Evolutionary conservation across 2,329 filamentous ascomycete genomes (phyloP).

Genomic region (Xylariaceae sp.): DNA sequence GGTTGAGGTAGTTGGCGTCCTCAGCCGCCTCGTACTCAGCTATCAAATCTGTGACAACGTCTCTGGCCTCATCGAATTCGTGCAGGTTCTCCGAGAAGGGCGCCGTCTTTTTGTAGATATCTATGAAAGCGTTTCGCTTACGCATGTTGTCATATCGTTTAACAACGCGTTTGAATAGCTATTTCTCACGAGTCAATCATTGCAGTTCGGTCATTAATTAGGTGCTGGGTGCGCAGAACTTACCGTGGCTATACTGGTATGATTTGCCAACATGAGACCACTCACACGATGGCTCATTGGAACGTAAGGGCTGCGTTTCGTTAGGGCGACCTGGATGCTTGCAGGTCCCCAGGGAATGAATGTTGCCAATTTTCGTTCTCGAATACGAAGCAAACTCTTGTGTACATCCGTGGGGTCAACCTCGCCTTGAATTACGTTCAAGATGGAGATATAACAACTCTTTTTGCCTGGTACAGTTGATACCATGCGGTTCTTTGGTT

Average conservation of each 20-base stretch:
- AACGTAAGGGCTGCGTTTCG: conserved; percentile 93
- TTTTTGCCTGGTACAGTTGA: conserved; percentile 92
- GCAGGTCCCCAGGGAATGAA: conserved; percentile 99
- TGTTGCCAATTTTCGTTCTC: conserved; percentile 85
- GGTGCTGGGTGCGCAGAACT: conserved; percentile 23
- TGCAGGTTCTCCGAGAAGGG: conserved; percentile 86
- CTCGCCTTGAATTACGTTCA: conserved; percentile 98
- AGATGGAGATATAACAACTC: conserved; percentile 97
- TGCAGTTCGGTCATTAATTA: not conserved
- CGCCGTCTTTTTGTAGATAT: conserved; percentile 91
- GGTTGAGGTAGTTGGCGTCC: conserved; percentile 80
- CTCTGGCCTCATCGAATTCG: conserved; percentile 91
- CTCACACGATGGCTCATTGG: conserved; percentile 91
- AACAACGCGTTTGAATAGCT: conserved; percentile 90
- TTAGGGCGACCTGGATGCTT: conserved; percentile 93
- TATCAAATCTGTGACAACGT: conserved; percentile 87
- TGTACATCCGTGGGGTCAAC: conserved; percentile 97
- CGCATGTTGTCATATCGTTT: conserved; percentile 89
- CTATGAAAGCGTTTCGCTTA: conserved; percentile 94
- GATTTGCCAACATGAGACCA: conserved; percentile 95
- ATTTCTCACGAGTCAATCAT: conserved; percentile 2
- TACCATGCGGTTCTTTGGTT: conserved; percentile 99
- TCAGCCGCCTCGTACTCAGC: conserved; percentile 95
- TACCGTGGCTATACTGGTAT: conserved; percentile 91
- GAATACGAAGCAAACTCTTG: conserved; percentile 93